Evolutionary conservation across 2,329 filamentous ascomycete species (phyloP).

Genomic region (Penicillium sp.): DNA sequence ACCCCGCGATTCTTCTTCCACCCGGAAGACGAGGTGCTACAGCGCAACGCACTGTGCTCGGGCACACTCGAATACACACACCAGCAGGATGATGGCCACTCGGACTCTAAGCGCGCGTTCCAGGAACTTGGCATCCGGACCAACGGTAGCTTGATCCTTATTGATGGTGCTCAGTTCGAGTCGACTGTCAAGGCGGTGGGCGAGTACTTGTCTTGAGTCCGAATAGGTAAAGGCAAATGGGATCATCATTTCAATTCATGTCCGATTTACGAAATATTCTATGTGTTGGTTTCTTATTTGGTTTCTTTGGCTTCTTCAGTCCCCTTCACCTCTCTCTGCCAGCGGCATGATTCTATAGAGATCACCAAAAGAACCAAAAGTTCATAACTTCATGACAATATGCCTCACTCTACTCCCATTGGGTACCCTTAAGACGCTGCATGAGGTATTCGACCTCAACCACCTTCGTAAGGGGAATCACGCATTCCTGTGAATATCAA

Average conservation of each 20-base stretch:
- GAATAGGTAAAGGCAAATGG: background rate
- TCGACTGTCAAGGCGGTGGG: conserved; percentile 74
- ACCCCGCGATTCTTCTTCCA: conserved; percentile 85
- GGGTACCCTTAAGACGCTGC: conserved; percentile 72
- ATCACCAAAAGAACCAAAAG: conserved; percentile 15
- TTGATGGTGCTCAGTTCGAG: conserved; percentile 78
- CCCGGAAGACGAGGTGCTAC: conserved; percentile 88
- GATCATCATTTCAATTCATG: conserved; percentile 22
- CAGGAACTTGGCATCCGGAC: conserved; percentile 89
- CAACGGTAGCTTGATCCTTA: conserved; percentile 81
- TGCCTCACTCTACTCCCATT: conserved; percentile 47
- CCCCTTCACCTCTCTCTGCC: background rate
- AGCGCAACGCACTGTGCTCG: conserved; percentile 72
- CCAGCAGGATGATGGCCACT: conserved; percentile 73
- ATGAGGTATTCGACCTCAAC: conserved; percentile 98
- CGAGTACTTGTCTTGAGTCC: conserved; percentile 63
- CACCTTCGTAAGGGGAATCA: conserved; percentile 96
- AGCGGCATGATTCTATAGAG: conserved; percentile 16
- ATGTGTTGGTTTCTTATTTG: conserved; percentile 10
- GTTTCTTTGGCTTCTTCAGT: conserved; percentile 5
- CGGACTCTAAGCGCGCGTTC: conserved; percentile 92
- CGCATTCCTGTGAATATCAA: conserved; percentile 60
- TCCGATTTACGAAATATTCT: conserved; percentile 23
- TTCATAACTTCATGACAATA: conserved; percentile 22
- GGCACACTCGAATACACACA: conserved; percentile 79